A percentile compares a stretch with the other conserved stretches of the same genome.
Evolutionary conservation across 306 rosid genomes (phyloP).

Genomic region (Urtica urens): DNA sequence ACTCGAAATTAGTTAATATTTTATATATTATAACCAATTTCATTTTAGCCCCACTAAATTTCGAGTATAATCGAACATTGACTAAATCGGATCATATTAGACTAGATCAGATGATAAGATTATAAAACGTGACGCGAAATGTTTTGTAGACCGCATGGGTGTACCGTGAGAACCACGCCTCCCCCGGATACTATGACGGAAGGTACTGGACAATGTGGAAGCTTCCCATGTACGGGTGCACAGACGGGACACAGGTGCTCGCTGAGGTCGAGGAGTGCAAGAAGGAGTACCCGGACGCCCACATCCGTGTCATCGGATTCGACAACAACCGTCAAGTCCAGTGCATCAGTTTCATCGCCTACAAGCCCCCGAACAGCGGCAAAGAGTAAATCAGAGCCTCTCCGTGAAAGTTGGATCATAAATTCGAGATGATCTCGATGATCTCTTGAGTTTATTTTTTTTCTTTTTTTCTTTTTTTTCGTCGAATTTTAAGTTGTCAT

Average conservation of each 20-base stretch:
- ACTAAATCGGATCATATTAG: too few relatives aligned
- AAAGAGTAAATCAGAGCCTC: too few relatives aligned
- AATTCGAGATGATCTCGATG: too few relatives aligned
- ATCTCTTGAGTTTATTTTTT: too few relatives aligned
- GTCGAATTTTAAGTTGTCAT: neutral
- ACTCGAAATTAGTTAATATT: too few relatives aligned
- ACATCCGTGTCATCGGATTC: constrained; percentile 67
- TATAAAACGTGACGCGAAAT: too few relatives aligned
- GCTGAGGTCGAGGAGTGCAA: constrained; percentile 35
- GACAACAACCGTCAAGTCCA: constrained; percentile 79
- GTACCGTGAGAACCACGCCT: constrained; percentile 42
- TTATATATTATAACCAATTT: too few relatives aligned
- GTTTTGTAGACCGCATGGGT: constrained; percentile 32
- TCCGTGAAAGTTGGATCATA: too few relatives aligned
- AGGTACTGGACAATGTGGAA: constrained; percentile 93
- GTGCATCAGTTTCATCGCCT: constrained; percentile 78
- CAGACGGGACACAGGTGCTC: constrained; percentile 39
- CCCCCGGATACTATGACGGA: constrained; percentile 90
- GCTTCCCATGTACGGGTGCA: constrained; percentile 83
- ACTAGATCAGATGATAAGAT: too few relatives aligned
- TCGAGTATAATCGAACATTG: too few relatives aligned
- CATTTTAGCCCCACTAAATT: too few relatives aligned
- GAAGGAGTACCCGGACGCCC: constrained; percentile 29
- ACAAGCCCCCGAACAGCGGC: constrained; percentile 30
- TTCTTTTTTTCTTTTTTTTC: too few relatives aligned